A percentile compares a stretch with the other conserved stretches of the same genome.
These are phyloP conservation scores for Tricholoma saponaceum DNA, from an alignment of 768 basidiomycete species.

Conservation along the genomic window DNA sequence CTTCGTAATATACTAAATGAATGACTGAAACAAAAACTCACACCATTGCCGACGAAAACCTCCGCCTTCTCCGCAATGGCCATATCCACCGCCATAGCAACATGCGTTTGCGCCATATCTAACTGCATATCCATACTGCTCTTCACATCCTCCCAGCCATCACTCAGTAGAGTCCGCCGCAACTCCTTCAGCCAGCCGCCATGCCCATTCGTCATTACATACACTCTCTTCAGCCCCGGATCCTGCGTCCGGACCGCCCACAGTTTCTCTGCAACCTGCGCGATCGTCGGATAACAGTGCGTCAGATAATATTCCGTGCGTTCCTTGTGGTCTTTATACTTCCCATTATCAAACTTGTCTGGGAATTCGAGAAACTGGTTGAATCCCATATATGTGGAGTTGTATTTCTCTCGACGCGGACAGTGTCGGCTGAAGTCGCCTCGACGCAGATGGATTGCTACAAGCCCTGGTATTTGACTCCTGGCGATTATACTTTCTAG, in stretches of 20 bases:
- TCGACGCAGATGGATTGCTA: constrained; percentile 45
- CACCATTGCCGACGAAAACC: constrained; percentile 69
- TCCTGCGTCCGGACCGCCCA: constrained; percentile 24
- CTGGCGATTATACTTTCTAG: constrained; percentile 10
- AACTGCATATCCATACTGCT: constrained; percentile 53
- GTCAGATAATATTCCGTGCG: constrained; percentile 30
- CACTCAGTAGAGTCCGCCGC: constrained; percentile 31
- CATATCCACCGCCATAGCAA: constrained; percentile 65
- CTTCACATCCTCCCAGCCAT: constrained; percentile 44
- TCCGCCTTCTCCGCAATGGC: constrained; percentile 60
- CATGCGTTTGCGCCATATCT: constrained; percentile 50
- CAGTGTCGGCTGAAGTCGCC: constrained; percentile 56
- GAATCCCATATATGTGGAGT: constrained; percentile 43
- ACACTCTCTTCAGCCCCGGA: constrained; percentile 41
- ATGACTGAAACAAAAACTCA: constrained; percentile 28
- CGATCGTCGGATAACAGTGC: constrained; percentile 51
- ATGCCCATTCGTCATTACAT: constrained; percentile 64
- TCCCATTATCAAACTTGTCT: constrained; percentile 34
- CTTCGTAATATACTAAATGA: background rate
- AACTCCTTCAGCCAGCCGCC: constrained; percentile 45
- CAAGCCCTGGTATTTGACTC: constrained; percentile 1
- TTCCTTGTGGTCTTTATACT: constrained; percentile 16
- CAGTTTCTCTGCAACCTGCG: constrained; percentile 44
- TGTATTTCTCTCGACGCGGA: constrained; percentile 34
- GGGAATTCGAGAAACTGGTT: constrained; percentile 49